These are phyloP conservation scores for Arachis monticola DNA, from an alignment of 331 rosid genomes.

Conservation along the genomic window DNA sequence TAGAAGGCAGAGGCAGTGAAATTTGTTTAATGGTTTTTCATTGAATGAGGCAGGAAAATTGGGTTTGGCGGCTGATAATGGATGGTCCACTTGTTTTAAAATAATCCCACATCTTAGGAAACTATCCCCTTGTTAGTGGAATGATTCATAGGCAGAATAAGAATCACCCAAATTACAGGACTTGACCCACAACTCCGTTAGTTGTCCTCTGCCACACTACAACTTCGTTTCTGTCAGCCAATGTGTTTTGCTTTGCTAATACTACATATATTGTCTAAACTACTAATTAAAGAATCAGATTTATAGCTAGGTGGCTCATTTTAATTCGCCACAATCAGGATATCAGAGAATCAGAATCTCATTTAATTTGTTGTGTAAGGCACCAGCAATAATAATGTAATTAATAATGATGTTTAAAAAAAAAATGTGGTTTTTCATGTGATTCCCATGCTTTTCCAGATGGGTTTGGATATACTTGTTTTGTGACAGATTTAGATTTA, in stretches of 20 bases:
- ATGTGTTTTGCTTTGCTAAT: conserved; percentile 8
- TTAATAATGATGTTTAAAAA: not conserved
- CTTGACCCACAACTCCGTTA: conserved; percentile 36
- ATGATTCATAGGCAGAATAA: conserved; percentile 22
- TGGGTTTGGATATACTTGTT: conserved; percentile 30
- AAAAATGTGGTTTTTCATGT: conserved; percentile 39
- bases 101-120: conserved; percentile 48
- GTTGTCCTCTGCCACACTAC: not conserved
- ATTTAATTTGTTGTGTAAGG: conserved; percentile 31
- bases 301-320: conserved; percentile 28
- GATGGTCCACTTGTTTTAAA: conserved; percentile 38
- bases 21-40: conserved; percentile 1
- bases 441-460: conserved; percentile 53
- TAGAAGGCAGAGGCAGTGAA: conserved; percentile 7
- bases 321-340: conserved; percentile 21
- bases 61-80: conserved; percentile 42
- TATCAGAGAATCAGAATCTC: conserved; percentile 61
- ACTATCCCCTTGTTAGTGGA: conserved; percentile 34
- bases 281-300: not conserved
- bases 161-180: conserved; percentile 1
- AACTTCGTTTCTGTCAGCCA: conserved; percentile 41
- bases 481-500: conserved; percentile 33
- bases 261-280: not conserved
- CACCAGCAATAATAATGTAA: conserved; percentile 22
- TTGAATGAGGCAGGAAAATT: conserved; percentile 24